Percentiles rank a stretch among this genome's conserved stretches.
Conservation (phyloP, 2,329 filamentous ascomycete genomes). For the Fusarium xyrophilum region DNA sequence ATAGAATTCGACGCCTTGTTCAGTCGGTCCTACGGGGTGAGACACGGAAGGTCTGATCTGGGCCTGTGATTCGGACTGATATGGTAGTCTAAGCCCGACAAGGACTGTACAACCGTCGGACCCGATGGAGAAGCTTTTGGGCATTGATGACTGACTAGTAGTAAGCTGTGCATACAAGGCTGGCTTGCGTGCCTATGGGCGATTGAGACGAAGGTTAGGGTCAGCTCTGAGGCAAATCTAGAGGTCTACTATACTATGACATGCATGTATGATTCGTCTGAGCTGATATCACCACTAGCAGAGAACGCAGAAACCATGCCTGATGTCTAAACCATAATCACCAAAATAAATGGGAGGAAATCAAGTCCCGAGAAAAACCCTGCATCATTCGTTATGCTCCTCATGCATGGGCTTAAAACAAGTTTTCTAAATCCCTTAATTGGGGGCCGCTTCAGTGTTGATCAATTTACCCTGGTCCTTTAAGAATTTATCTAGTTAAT, state of each 20-base stretch:
- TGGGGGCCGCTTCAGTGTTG: neutral
- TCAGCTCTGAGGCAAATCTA: neutral
- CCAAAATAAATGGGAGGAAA: neutral
- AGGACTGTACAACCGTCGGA: neutral
- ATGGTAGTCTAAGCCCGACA: neutral
- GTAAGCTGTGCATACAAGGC: neutral
- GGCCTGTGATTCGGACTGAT: neutral
- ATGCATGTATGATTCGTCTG: neutral
- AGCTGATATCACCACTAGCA: neutral
- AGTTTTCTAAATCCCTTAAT: neutral
- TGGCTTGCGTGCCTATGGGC: neutral
- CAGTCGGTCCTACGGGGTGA: neutral
- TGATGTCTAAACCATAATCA: no score
- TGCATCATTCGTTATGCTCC: neutral
- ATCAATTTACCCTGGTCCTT: no score
- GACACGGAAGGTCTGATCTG: neutral
- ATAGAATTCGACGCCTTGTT: no score
- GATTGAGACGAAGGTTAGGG: neutral
- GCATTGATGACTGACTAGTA: neutral
- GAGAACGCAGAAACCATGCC: neutral
- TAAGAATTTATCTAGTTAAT: no score
- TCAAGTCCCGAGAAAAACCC: accelerated
- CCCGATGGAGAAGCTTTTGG: neutral
- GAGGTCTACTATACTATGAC: neutral
- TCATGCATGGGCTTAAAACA: neutral